Conservation (phyloP, 2,329 filamentous ascomycete species). For the Colletotrichum orbiculare region DNA sequence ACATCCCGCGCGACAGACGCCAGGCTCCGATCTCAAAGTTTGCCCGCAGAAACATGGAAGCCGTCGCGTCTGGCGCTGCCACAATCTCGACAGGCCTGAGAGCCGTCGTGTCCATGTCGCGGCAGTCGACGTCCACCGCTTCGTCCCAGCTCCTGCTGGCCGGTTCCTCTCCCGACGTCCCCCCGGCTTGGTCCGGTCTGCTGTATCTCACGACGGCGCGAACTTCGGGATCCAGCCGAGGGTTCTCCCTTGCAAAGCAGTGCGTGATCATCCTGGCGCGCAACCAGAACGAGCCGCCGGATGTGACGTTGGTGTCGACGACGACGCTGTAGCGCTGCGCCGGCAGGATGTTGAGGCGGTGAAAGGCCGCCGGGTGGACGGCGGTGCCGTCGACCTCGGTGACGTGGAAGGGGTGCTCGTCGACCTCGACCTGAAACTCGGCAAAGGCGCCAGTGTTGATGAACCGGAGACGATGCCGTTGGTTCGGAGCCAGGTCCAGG, state of each 20-base stretch:
- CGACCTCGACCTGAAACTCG: conserved; percentile 77
- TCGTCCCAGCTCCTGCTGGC: conserved; percentile 62
- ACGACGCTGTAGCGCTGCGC: conserved; percentile 79
- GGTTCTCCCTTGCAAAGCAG: conserved; percentile 50
- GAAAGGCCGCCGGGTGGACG: conserved; percentile 68
- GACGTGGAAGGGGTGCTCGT: conserved; percentile 72
- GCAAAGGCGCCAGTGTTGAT: conserved; percentile 78
- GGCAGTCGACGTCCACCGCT: conserved; percentile 58
- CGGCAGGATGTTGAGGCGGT: conserved; percentile 73
- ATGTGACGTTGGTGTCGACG: conserved; percentile 68
- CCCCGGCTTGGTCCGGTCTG: background rate
- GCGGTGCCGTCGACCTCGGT: conserved; percentile 78
- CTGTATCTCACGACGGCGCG: conserved; percentile 47
- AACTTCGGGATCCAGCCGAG: conserved; percentile 44
- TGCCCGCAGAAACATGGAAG: conserved; percentile 58
- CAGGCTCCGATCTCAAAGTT: conserved; percentile 68
- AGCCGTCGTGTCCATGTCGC: conserved; percentile 62
- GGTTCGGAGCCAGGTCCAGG: conserved; percentile 59
- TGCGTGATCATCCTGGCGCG: conserved; percentile 61
- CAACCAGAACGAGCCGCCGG: conserved; percentile 69
- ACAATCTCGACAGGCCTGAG: conserved; percentile 53
- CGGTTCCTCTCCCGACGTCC: conserved; percentile 37
- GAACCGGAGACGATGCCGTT: conserved; percentile 73
- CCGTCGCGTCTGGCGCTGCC: conserved; percentile 50
- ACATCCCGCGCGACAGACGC: conserved; percentile 63